Evolutionary conservation across 345 rosid species (phyloP), one percentile per base, ranked within the genome.

Genomic region (Angophora floribunda): DNA sequence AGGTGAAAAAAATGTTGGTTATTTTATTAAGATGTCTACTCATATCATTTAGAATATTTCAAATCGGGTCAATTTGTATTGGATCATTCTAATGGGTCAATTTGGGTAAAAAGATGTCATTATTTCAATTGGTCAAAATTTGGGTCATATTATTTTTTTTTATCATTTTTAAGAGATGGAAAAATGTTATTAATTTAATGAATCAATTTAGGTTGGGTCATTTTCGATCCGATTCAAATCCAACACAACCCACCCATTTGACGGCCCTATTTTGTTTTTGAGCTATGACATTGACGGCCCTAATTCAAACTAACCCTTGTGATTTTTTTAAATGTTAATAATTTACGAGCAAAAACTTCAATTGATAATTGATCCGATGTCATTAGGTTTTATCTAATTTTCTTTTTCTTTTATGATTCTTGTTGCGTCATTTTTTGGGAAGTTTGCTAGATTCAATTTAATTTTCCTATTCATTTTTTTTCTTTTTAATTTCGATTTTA

Each of bases 41-140:
- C 13, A 0, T 61, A 61, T 61, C 7, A 26, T 59, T 59, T 0
- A 12, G 0, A 59, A 59, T 59, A 59, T 26, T 59, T 11, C 67
- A 26, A 59, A 4, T 55, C 22, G 5, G 28, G 28, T 55, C 0
- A 12, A 22, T 55, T 55, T 55, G 28, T 55, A 55, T 22, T 21
- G 13, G 0, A 55, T 12, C 1, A 55, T 55, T 55, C 3, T 55
- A 55, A 22, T 55, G 28, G 28, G 24, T 55, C 24, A 55, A 55
- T 22, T 55, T 22, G 13, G 28, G 61, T 55, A 22, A 55, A 55
- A 28, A 6, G 4, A 22, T 4, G 13, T 9, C 61, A 55, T 55
- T 22, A 22, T 55, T 55, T 55, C 61, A 9, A 9, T 55, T 2
- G 4, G 0, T 55, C 28, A 55, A 55, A 21, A 55, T 55, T 55